Evolutionary conservation across 2,329 filamentous ascomycete genomes (phyloP).

Genomic region (Botryotinia convoluta): DNA sequence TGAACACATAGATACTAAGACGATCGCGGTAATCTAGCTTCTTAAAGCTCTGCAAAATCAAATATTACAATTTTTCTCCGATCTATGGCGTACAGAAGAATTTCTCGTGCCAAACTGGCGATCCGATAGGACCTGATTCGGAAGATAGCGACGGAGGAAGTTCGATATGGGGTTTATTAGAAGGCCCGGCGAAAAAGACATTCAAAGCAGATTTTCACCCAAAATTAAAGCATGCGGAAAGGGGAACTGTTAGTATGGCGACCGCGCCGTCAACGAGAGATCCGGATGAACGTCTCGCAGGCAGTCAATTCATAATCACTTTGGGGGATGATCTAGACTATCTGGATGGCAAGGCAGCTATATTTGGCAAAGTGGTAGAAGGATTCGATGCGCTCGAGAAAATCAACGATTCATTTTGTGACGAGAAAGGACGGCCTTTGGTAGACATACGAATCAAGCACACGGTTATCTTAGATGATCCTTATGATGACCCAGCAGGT

Average conservation of each 20-base stretch:
- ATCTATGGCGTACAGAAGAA: conserved; percentile 89
- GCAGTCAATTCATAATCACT: conserved; percentile 91
- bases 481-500: conserved; percentile 77
- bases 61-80: conserved; percentile 98
- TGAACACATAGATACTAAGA: conserved; percentile 56
- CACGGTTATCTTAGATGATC: conserved; percentile 87
- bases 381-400: conserved; percentile 93
- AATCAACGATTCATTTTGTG: conserved; percentile 86
- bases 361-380: conserved; percentile 94
- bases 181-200: conserved; percentile 66
- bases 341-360: conserved; percentile 87
- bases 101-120: conserved; percentile 95
- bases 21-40: conserved; percentile 61
- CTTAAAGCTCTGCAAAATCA: conserved; percentile 96
- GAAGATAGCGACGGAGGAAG: conserved; percentile 85
- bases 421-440: conserved; percentile 80
- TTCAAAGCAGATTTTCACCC: conserved; percentile 83
- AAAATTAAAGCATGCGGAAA: conserved; percentile 83
- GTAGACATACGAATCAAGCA: conserved; percentile 95
- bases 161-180: conserved; percentile 85
- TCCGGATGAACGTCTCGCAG: conserved; percentile 77
- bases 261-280: conserved; percentile 74
- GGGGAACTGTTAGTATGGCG: conserved; percentile 97
- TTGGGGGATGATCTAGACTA: conserved; percentile 86
- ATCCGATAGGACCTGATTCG: conserved; percentile 84